Evolutionary conservation across 352 stramenopile genomes (phyloP).

Genomic region (Phytopythium cucurbitacearum): DNA sequence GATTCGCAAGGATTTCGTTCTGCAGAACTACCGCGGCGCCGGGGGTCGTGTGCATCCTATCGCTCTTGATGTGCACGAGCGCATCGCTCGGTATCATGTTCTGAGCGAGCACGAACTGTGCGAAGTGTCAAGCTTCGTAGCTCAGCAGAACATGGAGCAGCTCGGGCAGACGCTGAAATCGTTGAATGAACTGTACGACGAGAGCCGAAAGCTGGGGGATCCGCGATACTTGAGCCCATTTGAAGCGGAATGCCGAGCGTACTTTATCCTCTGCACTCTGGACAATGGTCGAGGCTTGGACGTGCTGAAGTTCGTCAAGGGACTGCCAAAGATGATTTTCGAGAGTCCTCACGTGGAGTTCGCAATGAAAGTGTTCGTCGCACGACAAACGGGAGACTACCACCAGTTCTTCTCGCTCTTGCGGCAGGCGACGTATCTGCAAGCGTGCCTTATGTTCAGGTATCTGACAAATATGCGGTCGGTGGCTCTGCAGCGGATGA

Average conservation of each 20-base stretch:
- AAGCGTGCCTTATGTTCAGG: constrained; percentile 78
- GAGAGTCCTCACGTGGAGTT: constrained; percentile 80
- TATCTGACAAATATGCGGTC: constrained; percentile 80
- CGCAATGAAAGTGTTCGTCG: constrained; percentile 83
- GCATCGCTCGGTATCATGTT: constrained; percentile 94
- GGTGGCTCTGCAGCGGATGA: constrained; percentile 71
- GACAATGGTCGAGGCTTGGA: constrained; percentile 81
- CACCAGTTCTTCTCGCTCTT: constrained; percentile 80
- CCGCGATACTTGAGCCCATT: constrained; percentile 69
- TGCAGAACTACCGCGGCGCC: constrained; percentile 95
- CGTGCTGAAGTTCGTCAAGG: constrained; percentile 86
- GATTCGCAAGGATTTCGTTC: constrained; percentile 95
- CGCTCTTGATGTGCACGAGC: constrained; percentile 91
- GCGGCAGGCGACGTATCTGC: constrained; percentile 69
- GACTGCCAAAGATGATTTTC: constrained; percentile 47
- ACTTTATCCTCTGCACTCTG: constrained; percentile 84
- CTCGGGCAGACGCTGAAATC: constrained; percentile 86
- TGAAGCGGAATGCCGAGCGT: constrained; percentile 78
- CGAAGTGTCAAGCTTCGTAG: constrained; percentile 76
- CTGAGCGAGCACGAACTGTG: constrained; percentile 94
- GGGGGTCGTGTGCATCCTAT: constrained; percentile 91
- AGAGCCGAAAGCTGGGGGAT: constrained; percentile 64
- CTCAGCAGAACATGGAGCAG: constrained; percentile 89
- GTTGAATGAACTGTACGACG: constrained; percentile 85
- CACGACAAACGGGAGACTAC: constrained; percentile 82